These are phyloP conservation scores for Magnolia sinica DNA, from an alignment of 164 flowering plant genomes.

Conservation along the genomic window DNA sequence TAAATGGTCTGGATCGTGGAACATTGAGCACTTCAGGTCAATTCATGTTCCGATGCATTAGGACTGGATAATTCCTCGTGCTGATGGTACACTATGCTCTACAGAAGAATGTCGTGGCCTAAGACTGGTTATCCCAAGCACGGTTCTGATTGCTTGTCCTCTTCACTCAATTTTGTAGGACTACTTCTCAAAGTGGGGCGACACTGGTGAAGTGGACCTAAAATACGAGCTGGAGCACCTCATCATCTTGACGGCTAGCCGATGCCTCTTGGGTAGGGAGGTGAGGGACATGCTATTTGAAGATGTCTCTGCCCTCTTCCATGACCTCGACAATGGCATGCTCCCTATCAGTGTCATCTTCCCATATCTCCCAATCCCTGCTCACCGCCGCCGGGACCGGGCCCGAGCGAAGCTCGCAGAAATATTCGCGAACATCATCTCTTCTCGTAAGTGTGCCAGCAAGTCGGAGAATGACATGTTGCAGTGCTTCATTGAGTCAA, in stretches of 20 bases:
- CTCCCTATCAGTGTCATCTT: conserved; percentile 89
- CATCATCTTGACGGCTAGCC: conserved; percentile 91
- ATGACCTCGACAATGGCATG: conserved; percentile 97
- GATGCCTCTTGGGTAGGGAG: conserved; percentile 89
- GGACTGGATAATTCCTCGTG: not conserved
- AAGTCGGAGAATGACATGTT: conserved; percentile 80
- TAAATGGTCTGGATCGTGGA: too few species aligned
- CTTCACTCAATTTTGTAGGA: conserved; percentile 52
- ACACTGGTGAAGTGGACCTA: conserved; percentile 84
- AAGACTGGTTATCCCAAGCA: not conserved
- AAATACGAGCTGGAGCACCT: conserved; percentile 91
- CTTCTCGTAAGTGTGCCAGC: conserved; percentile 58
- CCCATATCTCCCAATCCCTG: conserved; percentile 91
- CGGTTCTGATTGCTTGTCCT: not conserved
- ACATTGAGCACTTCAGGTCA: too few species aligned
- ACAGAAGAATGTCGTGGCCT: not conserved
- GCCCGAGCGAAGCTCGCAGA: conserved; percentile 81
- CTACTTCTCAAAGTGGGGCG: conserved; percentile 94
- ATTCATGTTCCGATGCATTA: too few species aligned
- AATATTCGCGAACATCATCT: conserved; percentile 69
- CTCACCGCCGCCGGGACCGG: conserved; percentile 81
- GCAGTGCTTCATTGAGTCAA: conserved; percentile 89
- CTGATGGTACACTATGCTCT: not conserved
- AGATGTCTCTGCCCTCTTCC: conserved; percentile 92
- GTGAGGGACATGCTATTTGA: conserved; percentile 88